A percentile compares a stretch with the other conserved stretches of the same genome.
Evolutionary conservation across 129 eudicot species (phyloP).

Genomic region (Smallanthus sonchifolius): DNA sequence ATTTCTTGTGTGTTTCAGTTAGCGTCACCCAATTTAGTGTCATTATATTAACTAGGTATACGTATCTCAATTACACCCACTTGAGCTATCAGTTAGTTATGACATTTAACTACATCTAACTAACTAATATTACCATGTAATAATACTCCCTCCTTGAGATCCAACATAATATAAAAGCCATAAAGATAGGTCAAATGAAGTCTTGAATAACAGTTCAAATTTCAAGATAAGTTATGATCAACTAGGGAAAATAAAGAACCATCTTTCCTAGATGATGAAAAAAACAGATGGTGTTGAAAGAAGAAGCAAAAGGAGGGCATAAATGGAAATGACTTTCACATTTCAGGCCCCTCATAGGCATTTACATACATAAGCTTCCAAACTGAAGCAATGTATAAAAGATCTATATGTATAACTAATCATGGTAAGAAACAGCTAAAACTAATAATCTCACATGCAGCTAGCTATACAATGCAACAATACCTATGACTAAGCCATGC

Average conservation of each 20-base stretch:
- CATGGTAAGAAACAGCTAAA: conserved; percentile 30
- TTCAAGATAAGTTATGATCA: background rate
- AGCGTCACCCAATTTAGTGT: too few relatives aligned
- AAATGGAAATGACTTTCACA: conserved; percentile 29
- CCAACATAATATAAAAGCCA: background rate
- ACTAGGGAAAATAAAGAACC: conserved; percentile 12
- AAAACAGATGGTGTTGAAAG: background rate
- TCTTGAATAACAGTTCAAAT: background rate
- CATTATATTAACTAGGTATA: too few relatives aligned
- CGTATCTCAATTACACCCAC: too few relatives aligned
- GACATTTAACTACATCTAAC: too few relatives aligned
- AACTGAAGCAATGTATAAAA: conserved; percentile 6
- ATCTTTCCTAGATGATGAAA: conserved; percentile 17
- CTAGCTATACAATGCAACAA: conserved; percentile 8
- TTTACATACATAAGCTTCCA: conserved; percentile 22
- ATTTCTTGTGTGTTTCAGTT: too few relatives aligned
- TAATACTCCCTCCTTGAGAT: background rate
- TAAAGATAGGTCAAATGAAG: background rate
- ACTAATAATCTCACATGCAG: conserved; percentile 30
- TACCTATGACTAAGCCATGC: conserved; percentile 13
- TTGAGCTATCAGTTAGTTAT: too few relatives aligned
- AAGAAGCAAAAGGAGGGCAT: conserved; percentile 10
- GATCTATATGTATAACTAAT: conserved; percentile 22
- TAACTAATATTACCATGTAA: too few relatives aligned
- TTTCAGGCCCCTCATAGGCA: conserved; percentile 17